Conservation (phyloP, 2,329 filamentous ascomycete genomes). For the Curvularia verruculosa region DNA sequence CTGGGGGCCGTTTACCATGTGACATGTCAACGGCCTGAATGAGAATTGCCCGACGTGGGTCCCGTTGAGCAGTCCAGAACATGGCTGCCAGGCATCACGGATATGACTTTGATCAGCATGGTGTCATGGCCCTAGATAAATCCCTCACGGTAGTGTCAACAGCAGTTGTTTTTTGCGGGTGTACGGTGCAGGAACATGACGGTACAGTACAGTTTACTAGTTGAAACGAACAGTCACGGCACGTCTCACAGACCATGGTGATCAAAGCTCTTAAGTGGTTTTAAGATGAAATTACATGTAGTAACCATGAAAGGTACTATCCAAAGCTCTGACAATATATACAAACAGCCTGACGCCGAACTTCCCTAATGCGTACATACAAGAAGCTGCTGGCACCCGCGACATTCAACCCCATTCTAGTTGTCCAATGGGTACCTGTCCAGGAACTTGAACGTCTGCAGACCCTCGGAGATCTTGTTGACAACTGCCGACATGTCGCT, state of each 20-base stretch:
- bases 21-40: not conserved
- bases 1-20: not conserved
- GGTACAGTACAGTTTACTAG: not conserved
- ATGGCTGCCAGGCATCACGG: not conserved
- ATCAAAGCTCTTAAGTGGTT: not conserved
- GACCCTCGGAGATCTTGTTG: conserved; percentile 53
- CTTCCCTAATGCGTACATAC: not conserved
- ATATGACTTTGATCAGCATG: not conserved
- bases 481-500: conserved; percentile 26
- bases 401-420: not conserved
- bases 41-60: not conserved
- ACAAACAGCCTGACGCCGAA: not conserved
- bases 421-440: conserved; percentile 66
- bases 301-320: not conserved
- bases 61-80: not conserved
- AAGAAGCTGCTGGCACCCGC: not conserved
- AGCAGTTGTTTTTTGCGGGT: not conserved
- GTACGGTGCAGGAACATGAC: no score
- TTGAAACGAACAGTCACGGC: not conserved
- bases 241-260: not conserved
- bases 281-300: not conserved
- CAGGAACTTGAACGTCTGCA: conserved; percentile 70
- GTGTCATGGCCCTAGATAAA: not conserved
- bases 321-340: not conserved
- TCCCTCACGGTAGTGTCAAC: not conserved